Evolutionary conservation across 2,329 filamentous ascomycete species (phyloP), one percentile per base, ranked within the genome.

Genomic region (Celoporthe dispersa): DNA sequence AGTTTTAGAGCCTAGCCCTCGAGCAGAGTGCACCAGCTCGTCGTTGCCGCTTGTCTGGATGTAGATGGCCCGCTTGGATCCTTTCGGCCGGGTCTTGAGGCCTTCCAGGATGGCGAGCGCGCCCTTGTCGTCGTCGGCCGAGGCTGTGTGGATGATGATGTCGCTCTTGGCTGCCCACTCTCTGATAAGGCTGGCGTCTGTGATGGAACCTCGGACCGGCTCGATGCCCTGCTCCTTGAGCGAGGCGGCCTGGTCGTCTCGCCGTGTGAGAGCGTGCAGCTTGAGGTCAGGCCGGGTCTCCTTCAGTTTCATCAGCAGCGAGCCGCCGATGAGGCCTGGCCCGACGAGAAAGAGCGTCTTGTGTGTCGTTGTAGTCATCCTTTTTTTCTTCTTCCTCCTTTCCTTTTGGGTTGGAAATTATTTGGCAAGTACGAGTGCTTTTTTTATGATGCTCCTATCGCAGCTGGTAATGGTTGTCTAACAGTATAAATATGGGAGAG

Each of bases 21-120:
- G 19, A 1, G 70, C 66, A 1, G 70, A 72, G 37, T 55, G 60
- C 37, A 35, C 68, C 25, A 72, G 68, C 70, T 72, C 70, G 35
- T 72, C 70, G 51, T 72, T 72, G 62, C 70, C 70, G 68, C 68
- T 72, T n/a, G 66, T 68, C 62, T 72, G 70, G 55, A 72, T 72
- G 62, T 72, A 72, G 65, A 72, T 70, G 57, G 68, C 70, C 6
- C 70, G 70, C 25, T 53, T 68, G 19, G 70, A 55, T 5, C 59
- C 63, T 35, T 70, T 59, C 22, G 68, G 65, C 25, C 70, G 12
- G 3, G 68, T 31, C 61, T 68, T 70, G n/a, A 72, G 70, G 11
- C 68, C 62, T 1, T 70, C 70, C 41, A 72, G 60, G 22, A 72
- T 68, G 62, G 70, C 68, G 25, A 66, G 68, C 12, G 55, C 59